Base-by-base conservation (phyloP, 78 protist species). In the Bigelowiella natans region DNA sequence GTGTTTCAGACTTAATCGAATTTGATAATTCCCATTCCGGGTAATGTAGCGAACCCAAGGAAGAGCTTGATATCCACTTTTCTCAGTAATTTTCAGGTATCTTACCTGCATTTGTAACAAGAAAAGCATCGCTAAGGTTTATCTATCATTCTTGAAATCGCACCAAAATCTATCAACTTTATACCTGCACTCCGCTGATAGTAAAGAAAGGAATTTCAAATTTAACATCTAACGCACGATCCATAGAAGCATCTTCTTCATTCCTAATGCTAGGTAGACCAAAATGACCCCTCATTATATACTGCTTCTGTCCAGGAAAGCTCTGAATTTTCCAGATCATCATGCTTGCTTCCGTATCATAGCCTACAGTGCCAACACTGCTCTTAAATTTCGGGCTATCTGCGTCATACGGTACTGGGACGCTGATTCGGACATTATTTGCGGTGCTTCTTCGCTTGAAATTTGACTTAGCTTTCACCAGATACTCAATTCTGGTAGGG, bases 141-240 rank as follows among this genome's bases (percentile, higher is more conserved):
- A n/a, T n/a, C n/a, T n/a, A n/a, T n/a, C n/a, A n/a, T n/a, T n/a
- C n/a, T n/a, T n/a, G n/a, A n/a, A n/a, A n/a, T n/a, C n/a, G n/a
- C n/a, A n/a, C n/a, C n/a, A n/a, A n/a, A n/a, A n/a, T n/a, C n/a
- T n/a, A n/a, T n/a, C n/a, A n/a, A n/a, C n/a, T n/a, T n/a, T n/a
- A n/a, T n/a, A n/a, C n/a, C n/a, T n/a, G n/a, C n/a, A n/a, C n/a
- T 38, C 99, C 99, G 31, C 99, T 96, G 29, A 97, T 96, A 1
- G 99, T 98, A 91, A 95, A 97, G 94, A 95, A 97, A 7, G 99
- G 99, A 89, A 98, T 98, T 93, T 98, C 99, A 82, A 98, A 98
- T 91, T 97, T 91, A 88, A 98, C 98, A 31, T 82, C 38, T 73
- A 98, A 96, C 36, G 99, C 99, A 36, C 94, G 96, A 87, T 93